phyloP scores from a whole-genome alignment of 495 filamentous ascomycete species.

The Hyaloscypha finlandica region DNA sequence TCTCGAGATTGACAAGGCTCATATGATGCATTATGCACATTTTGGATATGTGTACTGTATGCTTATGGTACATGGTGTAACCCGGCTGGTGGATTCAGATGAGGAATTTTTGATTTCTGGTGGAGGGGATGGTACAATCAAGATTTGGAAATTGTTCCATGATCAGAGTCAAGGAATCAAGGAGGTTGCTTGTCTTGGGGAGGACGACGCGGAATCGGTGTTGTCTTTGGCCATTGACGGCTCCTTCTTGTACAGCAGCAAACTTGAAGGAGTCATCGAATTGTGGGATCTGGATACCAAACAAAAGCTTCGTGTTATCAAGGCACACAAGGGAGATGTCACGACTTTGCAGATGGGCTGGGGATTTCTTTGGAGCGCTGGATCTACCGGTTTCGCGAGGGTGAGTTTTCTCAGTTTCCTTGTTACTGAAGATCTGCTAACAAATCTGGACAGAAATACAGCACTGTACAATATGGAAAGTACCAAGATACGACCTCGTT shows the following conservation, averaged over 20 bases:
- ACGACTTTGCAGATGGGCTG: slow-evolving; percentile 82
- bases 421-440: slow-evolving; percentile 19
- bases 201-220: slow-evolving; percentile 77
- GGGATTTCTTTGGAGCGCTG: slow-evolving; percentile 81
- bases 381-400: slow-evolving; percentile 75
- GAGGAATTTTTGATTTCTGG: slow-evolving; percentile 87
- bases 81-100: slow-evolving; percentile 59
- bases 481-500: slow-evolving; percentile 61
- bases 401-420: slow-evolving; percentile 48
- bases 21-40: slow-evolving; percentile 88
- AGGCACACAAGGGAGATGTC: slow-evolving; percentile 77
- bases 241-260: slow-evolving; percentile 86
- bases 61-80: slow-evolving; percentile 69
- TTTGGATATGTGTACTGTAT: slow-evolving; percentile 96
- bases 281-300: slow-evolving; percentile 96
- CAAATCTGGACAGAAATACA: slow-evolving; percentile 49
- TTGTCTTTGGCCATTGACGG: slow-evolving; percentile 83
- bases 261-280: slow-evolving; percentile 86
- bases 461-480: slow-evolving; percentile 55
- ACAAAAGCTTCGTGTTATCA: slow-evolving; percentile 83
- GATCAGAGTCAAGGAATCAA: slow-evolving; percentile 52
- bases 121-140: slow-evolving; percentile 90
- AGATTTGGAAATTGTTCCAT: slow-evolving; percentile 75
- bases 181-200: slow-evolving; percentile 68
- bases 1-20: slow-evolving; percentile 79